Evolutionary conservation across 202 grass and related monocot genomes (phyloP).

Genomic region (Panicum virgatum): DNA sequence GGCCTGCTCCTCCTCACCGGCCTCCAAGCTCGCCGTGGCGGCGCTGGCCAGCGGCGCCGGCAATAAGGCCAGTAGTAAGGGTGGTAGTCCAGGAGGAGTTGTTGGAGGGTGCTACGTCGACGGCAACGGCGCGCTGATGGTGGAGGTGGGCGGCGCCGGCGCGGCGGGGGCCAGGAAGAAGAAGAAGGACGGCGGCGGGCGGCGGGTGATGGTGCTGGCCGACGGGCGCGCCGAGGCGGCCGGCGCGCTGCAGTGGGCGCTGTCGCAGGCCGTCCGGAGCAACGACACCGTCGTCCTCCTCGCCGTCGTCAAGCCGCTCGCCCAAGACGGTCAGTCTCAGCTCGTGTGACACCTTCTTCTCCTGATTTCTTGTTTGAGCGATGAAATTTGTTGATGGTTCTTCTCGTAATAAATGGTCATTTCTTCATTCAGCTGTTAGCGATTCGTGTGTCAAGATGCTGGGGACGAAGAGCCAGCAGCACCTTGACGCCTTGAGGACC

Average conservation of each 20-base stretch:
- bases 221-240: conserved; percentile 41
- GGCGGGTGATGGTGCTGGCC: conserved; percentile 47
- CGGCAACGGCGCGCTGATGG: neutral
- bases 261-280: conserved; percentile 53
- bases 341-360: neutral
- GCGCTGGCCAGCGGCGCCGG: neutral
- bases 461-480: conserved; percentile 21
- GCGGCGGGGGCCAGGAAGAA: neutral
- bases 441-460: conserved; percentile 38
- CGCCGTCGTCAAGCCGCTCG: conserved; percentile 39
- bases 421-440: neutral
- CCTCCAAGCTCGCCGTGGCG: neutral
- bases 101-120: neutral
- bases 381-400: neutral
- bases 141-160: neutral
- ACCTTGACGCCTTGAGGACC: conserved; percentile 43
- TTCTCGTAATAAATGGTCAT: neutral
- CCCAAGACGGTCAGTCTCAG: conserved; percentile 7
- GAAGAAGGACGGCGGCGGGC: conserved; percentile 16
- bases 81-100: neutral
- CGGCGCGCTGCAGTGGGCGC: conserved; percentile 61
- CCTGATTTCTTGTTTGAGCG: neutral
- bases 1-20: neutral
- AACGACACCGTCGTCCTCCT: conserved; percentile 56
- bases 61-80: neutral